phyloP scores from a whole-genome alignment of 2,329 filamentous ascomycete species.

The Thermomyces lanuginosus region DNA sequence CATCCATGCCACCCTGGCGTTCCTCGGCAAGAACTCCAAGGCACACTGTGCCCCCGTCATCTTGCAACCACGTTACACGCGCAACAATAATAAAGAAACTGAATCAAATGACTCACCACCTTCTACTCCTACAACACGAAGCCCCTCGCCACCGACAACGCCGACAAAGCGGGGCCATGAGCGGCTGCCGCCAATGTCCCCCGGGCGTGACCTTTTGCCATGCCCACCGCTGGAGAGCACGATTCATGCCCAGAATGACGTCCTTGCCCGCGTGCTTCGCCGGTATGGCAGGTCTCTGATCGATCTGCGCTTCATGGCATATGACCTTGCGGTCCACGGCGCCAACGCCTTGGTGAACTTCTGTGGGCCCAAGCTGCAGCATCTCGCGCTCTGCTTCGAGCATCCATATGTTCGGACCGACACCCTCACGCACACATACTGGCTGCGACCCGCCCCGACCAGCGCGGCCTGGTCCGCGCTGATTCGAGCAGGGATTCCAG shows the following conservation, averaged over 20 bases:
- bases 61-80: too few species aligned
- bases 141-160: too few species aligned
- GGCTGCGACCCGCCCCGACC: conserved; percentile 13
- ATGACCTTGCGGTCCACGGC: conserved; percentile 15
- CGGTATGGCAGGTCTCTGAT: conserved; percentile 15
- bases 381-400: conserved; percentile 20
- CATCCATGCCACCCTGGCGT: conserved; percentile 17
- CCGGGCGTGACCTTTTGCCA: too few species aligned
- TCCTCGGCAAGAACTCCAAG: conserved; percentile 13
- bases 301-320: conserved; percentile 16
- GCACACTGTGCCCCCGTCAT: too few species aligned
- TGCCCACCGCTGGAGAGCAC: conserved; percentile 10
- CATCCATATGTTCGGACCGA: conserved; percentile 20
- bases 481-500: conserved; percentile 13
- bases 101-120: too few species aligned
- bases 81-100: too few species aligned
- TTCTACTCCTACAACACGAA: too few species aligned
- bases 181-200: too few species aligned
- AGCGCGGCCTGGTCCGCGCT: conserved; percentile 18
- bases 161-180: too few species aligned
- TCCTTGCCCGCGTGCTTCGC: conserved; percentile 11
- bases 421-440: conserved; percentile 14
- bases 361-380: conserved; percentile 12
- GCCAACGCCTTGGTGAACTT: conserved; percentile 12
- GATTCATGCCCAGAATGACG: conserved; percentile 12